Percentiles rank a stretch among this genome's conserved stretches.
Conservation (phyloP, 1,139 yeast species). For the Suhomyces atakaporum region DNA sequence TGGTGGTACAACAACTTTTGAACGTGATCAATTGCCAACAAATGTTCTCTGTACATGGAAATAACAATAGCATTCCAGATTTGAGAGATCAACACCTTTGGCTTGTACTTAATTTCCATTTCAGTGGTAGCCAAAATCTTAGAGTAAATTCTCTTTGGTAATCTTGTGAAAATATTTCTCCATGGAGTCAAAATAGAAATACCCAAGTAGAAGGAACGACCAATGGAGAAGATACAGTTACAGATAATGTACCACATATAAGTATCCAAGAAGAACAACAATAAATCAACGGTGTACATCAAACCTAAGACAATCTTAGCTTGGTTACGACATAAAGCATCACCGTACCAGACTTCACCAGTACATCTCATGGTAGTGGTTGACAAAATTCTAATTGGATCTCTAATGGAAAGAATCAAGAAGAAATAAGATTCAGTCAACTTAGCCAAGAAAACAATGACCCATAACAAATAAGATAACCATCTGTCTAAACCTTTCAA, state of each 20-base stretch:
- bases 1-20: conserved; percentile 96
- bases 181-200: conserved; percentile 97
- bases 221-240: conserved; percentile 93
- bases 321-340: conserved; percentile 75
- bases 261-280: conserved; percentile 96
- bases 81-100: conserved; percentile 96
- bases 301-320: conserved; percentile 85
- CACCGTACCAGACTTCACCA: conserved; percentile 91
- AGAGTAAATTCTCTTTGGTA: conserved; percentile 97
- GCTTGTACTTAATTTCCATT: conserved; percentile 98
- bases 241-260: conserved; percentile 97
- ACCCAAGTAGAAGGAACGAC: conserved; percentile 97
- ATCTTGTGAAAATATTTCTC: conserved; percentile 96
- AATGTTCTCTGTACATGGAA: conserved; percentile 97
- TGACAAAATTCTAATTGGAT: conserved; percentile 77
- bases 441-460: conserved; percentile 85
- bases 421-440: conserved; percentile 89
- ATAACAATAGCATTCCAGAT: conserved; percentile 98
- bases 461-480: conserved; percentile 93
- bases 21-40: conserved; percentile 96
- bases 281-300: conserved; percentile 88
- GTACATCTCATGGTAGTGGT: conserved; percentile 53
- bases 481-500: conserved; percentile 91
- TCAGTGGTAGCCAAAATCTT: conserved; percentile 97
- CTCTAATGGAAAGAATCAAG: conserved; percentile 86